Evolutionary conservation across 768 basidiomycete genomes (phyloP).

Genomic region (Scleroderma bovista): DNA sequence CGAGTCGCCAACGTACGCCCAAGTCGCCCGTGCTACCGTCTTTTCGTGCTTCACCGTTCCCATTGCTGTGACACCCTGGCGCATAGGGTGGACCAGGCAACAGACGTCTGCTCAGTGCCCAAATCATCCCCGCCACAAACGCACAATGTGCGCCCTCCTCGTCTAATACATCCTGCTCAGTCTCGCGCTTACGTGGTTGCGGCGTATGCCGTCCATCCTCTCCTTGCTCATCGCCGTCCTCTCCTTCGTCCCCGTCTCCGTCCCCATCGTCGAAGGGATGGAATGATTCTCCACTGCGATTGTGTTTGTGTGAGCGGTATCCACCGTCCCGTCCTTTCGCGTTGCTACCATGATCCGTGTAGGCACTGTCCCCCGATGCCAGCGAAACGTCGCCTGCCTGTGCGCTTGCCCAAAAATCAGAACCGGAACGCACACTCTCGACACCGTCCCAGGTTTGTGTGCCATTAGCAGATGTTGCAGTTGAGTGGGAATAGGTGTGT

Average conservation of each 20-base stretch:
- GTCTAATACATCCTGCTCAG: conserved; percentile 46
- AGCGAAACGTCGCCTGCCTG: conserved; percentile 9
- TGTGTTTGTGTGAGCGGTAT: conserved; percentile 5
- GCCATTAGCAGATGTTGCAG: conserved; percentile 10
- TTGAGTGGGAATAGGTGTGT: conserved; percentile 16
- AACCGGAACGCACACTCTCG: conserved; percentile 56
- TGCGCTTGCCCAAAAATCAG: conserved; percentile 67
- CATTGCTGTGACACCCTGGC: conserved; percentile 27
- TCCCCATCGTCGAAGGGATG: conserved; percentile 27
- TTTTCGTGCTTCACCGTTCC: conserved; percentile 13
- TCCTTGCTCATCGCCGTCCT: conserved; percentile 8
- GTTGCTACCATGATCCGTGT: conserved; percentile 5
- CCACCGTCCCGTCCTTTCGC: not conserved
- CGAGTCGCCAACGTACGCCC: conserved; percentile 64
- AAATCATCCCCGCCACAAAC: conserved; percentile 87
- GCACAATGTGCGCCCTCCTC: conserved; percentile 79
- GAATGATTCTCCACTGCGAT: conserved; percentile 25
- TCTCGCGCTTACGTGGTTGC: conserved; percentile 4
- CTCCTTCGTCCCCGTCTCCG: conserved; percentile 11
- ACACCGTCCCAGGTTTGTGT: conserved; percentile 23
- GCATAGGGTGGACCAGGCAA: conserved; percentile 76
- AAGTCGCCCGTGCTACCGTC: conserved; percentile 34
- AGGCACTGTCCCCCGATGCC: conserved; percentile 14
- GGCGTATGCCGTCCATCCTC: conserved; percentile 22
- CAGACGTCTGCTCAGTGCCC: conserved; percentile 64